Evolutionary conservation across 495 filamentous ascomycete genomes (phyloP).

Genomic region (Physcia stellaris): DNA sequence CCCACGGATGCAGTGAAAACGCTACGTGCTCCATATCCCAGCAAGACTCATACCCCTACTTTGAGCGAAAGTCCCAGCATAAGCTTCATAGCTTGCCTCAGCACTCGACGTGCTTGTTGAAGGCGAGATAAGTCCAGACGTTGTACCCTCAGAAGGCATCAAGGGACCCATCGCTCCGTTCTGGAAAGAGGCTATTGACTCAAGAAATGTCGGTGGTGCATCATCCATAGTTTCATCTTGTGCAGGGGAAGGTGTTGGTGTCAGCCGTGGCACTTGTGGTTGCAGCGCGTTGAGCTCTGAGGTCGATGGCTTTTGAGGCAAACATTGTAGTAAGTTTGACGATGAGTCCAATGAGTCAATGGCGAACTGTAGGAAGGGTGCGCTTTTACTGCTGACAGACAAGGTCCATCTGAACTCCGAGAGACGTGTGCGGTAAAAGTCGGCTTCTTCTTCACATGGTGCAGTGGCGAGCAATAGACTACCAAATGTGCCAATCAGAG

Average conservation of each 20-base stretch:
- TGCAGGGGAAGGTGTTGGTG: background rate
- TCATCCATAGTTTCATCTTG: too few species aligned
- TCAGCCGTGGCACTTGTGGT: conserved; percentile 4
- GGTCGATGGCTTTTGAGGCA: conserved; percentile 34
- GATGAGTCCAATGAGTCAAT: conserved; percentile 35
- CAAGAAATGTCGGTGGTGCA: too few species aligned
- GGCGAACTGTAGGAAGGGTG: conserved; percentile 48
- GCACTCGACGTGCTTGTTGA: too few species aligned
- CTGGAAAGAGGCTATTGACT: too few species aligned
- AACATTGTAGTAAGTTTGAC: conserved; percentile 30
- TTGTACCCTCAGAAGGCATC: too few species aligned
- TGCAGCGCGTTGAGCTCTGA: conserved; percentile 24
- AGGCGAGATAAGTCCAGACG: too few species aligned
- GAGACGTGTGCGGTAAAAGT: conserved; percentile 81
- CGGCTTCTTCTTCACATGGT: conserved; percentile 76
- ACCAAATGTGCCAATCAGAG: conserved; percentile 41
- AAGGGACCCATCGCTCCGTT: too few species aligned
- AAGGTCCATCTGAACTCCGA: conserved; percentile 92
- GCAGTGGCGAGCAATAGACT: conserved; percentile 73
- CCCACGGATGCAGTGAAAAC: too few species aligned
- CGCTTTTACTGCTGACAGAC: conserved; percentile 67
- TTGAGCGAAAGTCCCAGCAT: too few species aligned
- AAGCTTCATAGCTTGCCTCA: too few species aligned
- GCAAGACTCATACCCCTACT: too few species aligned
- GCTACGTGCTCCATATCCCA: too few species aligned